Evolutionary conservation across 2,329 filamentous ascomycete genomes (phyloP).

Genomic region (Ceratocystis lukuohia): DNA sequence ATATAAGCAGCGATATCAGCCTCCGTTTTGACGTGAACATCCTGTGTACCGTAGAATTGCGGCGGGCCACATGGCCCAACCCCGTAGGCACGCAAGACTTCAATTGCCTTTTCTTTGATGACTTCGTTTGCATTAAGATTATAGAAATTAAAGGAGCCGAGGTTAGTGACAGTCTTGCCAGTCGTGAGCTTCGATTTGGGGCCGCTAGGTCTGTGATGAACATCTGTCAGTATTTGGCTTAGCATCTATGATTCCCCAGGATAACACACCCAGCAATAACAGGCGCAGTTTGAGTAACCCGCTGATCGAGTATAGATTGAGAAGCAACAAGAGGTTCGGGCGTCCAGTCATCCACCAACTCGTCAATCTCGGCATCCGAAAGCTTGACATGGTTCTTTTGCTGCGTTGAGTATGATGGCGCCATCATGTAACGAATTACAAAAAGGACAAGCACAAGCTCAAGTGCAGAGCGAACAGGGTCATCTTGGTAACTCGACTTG

Average conservation of each 20-base stretch:
- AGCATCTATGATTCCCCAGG: not conserved
- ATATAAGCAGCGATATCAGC: slow-evolving; percentile 83
- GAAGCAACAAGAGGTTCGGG: slow-evolving; percentile 78
- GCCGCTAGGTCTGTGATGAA: slow-evolving; percentile 58
- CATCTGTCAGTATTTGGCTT: not conserved
- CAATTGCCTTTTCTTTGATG: slow-evolving; percentile 88
- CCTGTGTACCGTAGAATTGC: slow-evolving; percentile 95
- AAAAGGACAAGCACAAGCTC: slow-evolving; percentile 91
- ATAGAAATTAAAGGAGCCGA: slow-evolving; percentile 94
- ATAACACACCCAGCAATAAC: slow-evolving; percentile 66
- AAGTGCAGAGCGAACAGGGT: slow-evolving; percentile 83
- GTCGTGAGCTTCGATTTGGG: slow-evolving; percentile 80
- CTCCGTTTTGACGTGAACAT: slow-evolving; percentile 96
- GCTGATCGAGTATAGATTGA: slow-evolving; percentile 60
- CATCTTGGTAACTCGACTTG: slow-evolving; percentile 93
- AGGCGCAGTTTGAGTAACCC: slow-evolving; percentile 71
- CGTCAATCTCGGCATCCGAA: slow-evolving; percentile 92
- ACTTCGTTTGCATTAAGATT: slow-evolving; percentile 89
- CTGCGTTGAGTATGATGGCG: slow-evolving; percentile 82
- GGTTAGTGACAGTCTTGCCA: slow-evolving; percentile 81
- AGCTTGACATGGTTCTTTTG: slow-evolving; percentile 82
- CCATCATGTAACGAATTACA: slow-evolving; percentile 82
- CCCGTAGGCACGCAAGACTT: slow-evolving; percentile 85
- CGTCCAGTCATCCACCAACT: slow-evolving; percentile 90
- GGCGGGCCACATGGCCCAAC: slow-evolving; percentile 94